Evolutionary conservation across 2,329 filamentous ascomycete genomes (phyloP).

Genomic region (Penicillium sp.): DNA sequence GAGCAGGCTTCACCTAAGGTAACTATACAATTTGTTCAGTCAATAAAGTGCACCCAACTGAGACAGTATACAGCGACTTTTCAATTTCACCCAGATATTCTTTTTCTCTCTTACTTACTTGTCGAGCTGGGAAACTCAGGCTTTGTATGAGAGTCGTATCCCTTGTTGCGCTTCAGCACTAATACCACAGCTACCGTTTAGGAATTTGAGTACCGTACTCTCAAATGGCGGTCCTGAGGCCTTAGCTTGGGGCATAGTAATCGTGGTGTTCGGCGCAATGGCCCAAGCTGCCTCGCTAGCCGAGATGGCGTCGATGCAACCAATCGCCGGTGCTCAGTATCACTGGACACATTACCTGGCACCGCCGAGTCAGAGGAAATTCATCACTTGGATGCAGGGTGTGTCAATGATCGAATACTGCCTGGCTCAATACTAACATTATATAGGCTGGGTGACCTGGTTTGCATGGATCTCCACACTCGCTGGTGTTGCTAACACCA

Average conservation of each 20-base stretch:
- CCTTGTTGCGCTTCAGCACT: background rate
- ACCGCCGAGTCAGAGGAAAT: conserved; percentile 28
- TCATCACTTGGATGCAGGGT: conserved; percentile 36
- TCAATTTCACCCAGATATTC: conserved; percentile 16
- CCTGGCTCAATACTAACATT: background rate
- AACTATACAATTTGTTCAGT: background rate
- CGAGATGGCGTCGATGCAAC: conserved; percentile 44
- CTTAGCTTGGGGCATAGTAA: conserved; percentile 27
- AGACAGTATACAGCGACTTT: conserved; percentile 9
- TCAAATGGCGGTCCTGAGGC: conserved; percentile 29
- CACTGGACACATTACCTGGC: conserved; percentile 44
- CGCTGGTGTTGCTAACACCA: conserved; percentile 37
- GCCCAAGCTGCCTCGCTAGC: conserved; percentile 34
- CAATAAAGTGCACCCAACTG: background rate
- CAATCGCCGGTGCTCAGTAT: conserved; percentile 46
- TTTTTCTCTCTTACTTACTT: conserved; percentile 15
- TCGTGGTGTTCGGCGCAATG: conserved; percentile 28
- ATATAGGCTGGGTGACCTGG: conserved; percentile 45
- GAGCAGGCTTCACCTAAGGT: conserved; percentile 6
- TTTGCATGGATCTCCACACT: conserved; percentile 42
- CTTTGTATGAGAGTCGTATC: conserved; percentile 3
- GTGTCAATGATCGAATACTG: conserved; percentile 14
- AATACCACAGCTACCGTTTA: background rate
- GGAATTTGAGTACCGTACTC: conserved; percentile 10
- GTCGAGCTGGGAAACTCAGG: conserved; percentile 15